Percentiles rank a stretch among this genome's conserved stretches.
Evolutionary conservation across 148 eudicot genomes (phyloP).

Genomic region (Pharnaceum exiguum): DNA sequence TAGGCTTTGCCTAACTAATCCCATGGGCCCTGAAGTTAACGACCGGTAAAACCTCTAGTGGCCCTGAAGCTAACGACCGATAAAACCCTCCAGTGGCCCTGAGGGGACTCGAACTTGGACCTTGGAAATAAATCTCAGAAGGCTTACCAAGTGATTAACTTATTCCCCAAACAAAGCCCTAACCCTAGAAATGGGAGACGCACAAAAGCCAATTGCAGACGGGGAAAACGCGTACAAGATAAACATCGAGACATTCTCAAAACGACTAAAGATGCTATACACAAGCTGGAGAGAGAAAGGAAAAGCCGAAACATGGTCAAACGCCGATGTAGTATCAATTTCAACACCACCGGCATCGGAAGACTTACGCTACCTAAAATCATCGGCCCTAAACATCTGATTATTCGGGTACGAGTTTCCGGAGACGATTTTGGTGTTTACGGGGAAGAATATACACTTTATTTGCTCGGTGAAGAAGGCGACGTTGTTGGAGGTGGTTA

Average conservation of each 20-base stretch:
- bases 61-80: too few species aligned
- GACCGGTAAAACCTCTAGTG: too few species aligned
- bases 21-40: too few species aligned
- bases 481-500: constrained; percentile 53
- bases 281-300: constrained; percentile 52
- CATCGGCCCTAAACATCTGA: constrained; percentile 84
- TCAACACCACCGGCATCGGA: constrained; percentile 82
- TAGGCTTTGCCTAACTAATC: too few species aligned
- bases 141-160: too few species aligned
- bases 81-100: too few species aligned
- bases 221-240: constrained; percentile 43
- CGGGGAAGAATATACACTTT: constrained; percentile 72
- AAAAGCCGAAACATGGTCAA: constrained; percentile 58
- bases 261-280: constrained; percentile 51
- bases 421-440: constrained; percentile 79
- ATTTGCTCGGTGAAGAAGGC: constrained; percentile 79
- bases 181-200: constrained; percentile 46
- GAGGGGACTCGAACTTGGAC: too few species aligned
- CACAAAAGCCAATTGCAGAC: constrained; percentile 27
- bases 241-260: constrained; percentile 41
- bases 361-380: constrained; percentile 76
- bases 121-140: too few species aligned
- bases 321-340: constrained; percentile 52
- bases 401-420: constrained; percentile 88
- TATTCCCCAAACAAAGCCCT: constrained; percentile 32